These are phyloP conservation scores for Circinella umbellata DNA, from an alignment of 371 early-diverging fungal species.

Conservation along the genomic window DNA sequence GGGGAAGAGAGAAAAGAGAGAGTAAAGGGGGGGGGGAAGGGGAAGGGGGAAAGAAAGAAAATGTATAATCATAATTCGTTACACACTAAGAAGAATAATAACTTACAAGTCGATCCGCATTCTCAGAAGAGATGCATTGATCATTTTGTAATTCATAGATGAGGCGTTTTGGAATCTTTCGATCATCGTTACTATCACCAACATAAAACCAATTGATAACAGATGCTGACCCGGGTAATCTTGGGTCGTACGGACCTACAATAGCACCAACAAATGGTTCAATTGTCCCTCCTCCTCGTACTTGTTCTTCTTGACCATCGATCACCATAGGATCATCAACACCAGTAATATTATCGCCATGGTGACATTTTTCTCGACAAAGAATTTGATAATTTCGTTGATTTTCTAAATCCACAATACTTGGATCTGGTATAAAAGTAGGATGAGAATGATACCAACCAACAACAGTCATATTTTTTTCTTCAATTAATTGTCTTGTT, in stretches of 20 bases:
- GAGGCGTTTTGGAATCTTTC: constrained; percentile 66
- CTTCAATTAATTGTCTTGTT: constrained; percentile 74
- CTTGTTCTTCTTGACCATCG: too few species aligned
- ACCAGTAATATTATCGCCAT: background rate
- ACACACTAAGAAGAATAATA: background rate
- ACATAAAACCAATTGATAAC: constrained; percentile 87
- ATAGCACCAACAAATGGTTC: constrained; percentile 93
- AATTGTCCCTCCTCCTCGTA: constrained; percentile 26
- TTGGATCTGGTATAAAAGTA: constrained; percentile 46
- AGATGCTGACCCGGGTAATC: constrained; percentile 77
- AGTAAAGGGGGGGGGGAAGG: background rate
- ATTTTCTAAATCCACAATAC: constrained; percentile 71
- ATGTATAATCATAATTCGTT: too few species aligned
- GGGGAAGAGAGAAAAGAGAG: background rate
- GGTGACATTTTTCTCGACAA: constrained; percentile 53
- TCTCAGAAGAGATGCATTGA: constrained; percentile 45
- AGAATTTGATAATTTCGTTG: constrained; percentile 82
- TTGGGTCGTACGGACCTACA: constrained; percentile 84
- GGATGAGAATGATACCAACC: constrained; percentile 73
- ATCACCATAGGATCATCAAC: too few species aligned
- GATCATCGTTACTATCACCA: constrained; percentile 38
- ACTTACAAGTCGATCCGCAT: constrained; percentile 59
- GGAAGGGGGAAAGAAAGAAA: too few species aligned
- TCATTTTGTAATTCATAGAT: constrained; percentile 66
- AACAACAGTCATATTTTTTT: constrained; percentile 75